phyloP scores from a whole-genome alignment of 1,284 basidiomycete species.

The Sanguinoderma infundibulare region DNA sequence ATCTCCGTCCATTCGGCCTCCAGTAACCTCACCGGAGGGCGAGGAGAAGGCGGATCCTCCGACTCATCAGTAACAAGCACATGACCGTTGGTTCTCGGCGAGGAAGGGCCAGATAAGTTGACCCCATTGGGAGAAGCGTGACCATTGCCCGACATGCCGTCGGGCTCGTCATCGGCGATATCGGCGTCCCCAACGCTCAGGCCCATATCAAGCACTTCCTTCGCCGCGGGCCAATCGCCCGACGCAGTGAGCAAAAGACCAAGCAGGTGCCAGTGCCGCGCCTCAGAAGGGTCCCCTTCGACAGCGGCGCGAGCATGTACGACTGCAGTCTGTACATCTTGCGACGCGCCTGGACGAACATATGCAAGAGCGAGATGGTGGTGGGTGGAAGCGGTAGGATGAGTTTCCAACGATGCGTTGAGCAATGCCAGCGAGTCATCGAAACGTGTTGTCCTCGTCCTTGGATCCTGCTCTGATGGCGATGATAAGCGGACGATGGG shows the following conservation, averaged over 20 bases:
- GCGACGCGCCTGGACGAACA: constrained; percentile 64
- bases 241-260: constrained; percentile 81
- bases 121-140: constrained; percentile 15
- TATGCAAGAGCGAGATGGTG: constrained; percentile 85
- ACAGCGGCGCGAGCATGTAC: constrained; percentile 76
- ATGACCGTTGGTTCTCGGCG: constrained; percentile 15
- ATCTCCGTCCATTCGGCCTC: constrained; percentile 41
- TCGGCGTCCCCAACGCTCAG: constrained; percentile 54
- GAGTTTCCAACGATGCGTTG: constrained; percentile 53
- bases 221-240: constrained; percentile 84
- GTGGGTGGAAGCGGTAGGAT: constrained; percentile 66
- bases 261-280: constrained; percentile 92
- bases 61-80: neutral
- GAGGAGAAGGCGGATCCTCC: neutral
- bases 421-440: constrained; percentile 64
- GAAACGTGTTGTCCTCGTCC: constrained; percentile 63
- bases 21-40: constrained; percentile 35
- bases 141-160: constrained; percentile 17
- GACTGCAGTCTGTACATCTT: constrained; percentile 73
- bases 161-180: constrained; percentile 40
- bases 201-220: constrained; percentile 77
- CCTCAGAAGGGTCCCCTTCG: constrained; percentile 73
- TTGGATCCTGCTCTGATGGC: constrained; percentile 65
- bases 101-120: constrained; percentile 25
- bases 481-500: constrained; percentile 3